Evolutionary conservation across 2,329 filamentous ascomycete species (phyloP).

Genomic region (Colletotrichum australisinense): DNA sequence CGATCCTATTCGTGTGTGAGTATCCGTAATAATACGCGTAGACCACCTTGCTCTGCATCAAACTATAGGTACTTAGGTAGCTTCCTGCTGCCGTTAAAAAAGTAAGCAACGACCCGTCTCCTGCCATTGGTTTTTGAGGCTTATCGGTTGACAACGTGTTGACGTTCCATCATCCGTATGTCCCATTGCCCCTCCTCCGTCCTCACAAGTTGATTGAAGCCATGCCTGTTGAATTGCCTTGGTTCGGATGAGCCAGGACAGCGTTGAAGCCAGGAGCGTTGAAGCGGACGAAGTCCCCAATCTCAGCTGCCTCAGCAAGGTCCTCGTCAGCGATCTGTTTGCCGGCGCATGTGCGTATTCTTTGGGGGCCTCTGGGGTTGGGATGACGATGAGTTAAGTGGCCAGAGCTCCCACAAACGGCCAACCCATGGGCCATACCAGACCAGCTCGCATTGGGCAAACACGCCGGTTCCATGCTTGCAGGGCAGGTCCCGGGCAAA

Average conservation of each 20-base stretch:
- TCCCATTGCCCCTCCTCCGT: background rate
- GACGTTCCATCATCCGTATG: background rate
- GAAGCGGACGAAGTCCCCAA: too few relatives aligned
- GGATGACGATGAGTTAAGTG: background rate
- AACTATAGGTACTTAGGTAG: background rate
- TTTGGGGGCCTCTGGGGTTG: background rate
- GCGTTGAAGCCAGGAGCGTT: too few relatives aligned
- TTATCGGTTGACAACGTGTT: background rate
- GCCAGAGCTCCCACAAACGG: background rate
- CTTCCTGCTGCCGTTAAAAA: background rate
- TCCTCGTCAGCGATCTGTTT: background rate
- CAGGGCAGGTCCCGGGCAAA: background rate
- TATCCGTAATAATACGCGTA: conserved; percentile 7
- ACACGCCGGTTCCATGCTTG: background rate
- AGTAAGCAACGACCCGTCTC: conserved; percentile 3
- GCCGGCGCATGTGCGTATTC: background rate
- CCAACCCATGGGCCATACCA: background rate
- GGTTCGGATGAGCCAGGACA: background rate
- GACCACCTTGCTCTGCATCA: background rate
- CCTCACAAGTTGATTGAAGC: too few relatives aligned
- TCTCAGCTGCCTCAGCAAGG: conserved; percentile 1
- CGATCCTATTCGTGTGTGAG: background rate
- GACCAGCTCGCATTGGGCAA: background rate
- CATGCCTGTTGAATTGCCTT: too few relatives aligned
- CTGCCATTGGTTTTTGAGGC: background rate